These are phyloP conservation scores for Didymella segeticola DNA, from an alignment of 2,329 filamentous ascomycete species.

Conservation along the genomic window DNA sequence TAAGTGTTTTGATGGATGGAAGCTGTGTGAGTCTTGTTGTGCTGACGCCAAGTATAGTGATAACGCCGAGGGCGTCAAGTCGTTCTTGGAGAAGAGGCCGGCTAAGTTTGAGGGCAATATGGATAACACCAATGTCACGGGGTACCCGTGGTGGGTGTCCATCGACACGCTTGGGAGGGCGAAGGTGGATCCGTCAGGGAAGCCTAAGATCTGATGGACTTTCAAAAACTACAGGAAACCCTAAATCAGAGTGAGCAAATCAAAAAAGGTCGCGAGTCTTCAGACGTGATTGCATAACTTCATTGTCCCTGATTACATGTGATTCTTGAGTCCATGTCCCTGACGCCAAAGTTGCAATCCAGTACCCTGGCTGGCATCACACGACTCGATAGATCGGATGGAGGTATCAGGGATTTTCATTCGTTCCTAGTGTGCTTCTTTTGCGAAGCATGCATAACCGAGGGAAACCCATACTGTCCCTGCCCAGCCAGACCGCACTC, in stretches of 20 bases:
- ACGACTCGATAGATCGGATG: slow-evolving; percentile 30
- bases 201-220: slow-evolving; percentile 37
- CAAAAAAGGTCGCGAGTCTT: neutral
- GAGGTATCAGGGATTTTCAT: slow-evolving; percentile 52
- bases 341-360: slow-evolving; percentile 22
- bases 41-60: slow-evolving; percentile 54
- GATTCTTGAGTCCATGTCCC: slow-evolving; percentile 23
- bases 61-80: slow-evolving; percentile 69
- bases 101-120: slow-evolving; percentile 68
- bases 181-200: slow-evolving; percentile 42
- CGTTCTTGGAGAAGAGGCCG: slow-evolving; percentile 73
- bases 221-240: neutral
- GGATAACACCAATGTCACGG: slow-evolving; percentile 64
- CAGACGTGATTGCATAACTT: slow-evolving; percentile 22
- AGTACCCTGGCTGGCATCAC: slow-evolving; percentile 30
- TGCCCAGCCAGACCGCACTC: slow-evolving; percentile 49
- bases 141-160: slow-evolving; percentile 73
- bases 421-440: slow-evolving; percentile 53
- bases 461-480: slow-evolving; percentile 50
- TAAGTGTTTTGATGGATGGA: slow-evolving; percentile 23
- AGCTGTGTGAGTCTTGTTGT: neutral
- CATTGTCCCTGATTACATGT: slow-evolving; percentile 25
- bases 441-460: slow-evolving; percentile 51
- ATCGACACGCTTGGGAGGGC: slow-evolving; percentile 54
- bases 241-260: slow-evolving; percentile 23